Evolutionary conservation across 495 filamentous ascomycete genomes (phyloP).

Genomic region (Letharia lupina): DNA sequence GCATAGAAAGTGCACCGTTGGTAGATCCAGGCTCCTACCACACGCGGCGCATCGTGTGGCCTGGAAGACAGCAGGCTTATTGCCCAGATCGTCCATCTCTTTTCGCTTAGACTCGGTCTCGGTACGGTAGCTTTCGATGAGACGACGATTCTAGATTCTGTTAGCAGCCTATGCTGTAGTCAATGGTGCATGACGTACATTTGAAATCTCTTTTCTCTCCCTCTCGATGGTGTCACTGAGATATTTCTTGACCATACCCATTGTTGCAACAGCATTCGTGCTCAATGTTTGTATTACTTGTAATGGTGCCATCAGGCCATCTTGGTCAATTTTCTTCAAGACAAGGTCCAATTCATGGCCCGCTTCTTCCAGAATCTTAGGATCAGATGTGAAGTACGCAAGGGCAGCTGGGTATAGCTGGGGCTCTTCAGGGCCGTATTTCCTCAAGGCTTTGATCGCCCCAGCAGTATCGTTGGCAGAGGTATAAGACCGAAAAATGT

Average conservation of each 20-base stretch:
- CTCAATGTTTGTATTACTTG: slow-evolving; percentile 93
- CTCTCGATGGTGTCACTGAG: slow-evolving; percentile 79
- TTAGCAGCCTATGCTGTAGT: slow-evolving; percentile 14
- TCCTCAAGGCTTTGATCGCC: slow-evolving; percentile 76
- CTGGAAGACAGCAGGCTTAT: slow-evolving; percentile 82
- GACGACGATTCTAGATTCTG: slow-evolving; percentile 57
- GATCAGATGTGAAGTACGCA: slow-evolving; percentile 84
- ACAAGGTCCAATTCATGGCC: slow-evolving; percentile 73
- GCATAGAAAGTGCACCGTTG: slow-evolving; percentile 90
- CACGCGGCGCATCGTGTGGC: slow-evolving; percentile 79
- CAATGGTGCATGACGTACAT: slow-evolving; percentile 31
- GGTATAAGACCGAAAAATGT: slow-evolving; percentile 96
- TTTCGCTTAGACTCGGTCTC: slow-evolving; percentile 73
- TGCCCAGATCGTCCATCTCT: slow-evolving; percentile 66
- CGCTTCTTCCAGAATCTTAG: slow-evolving; percentile 73
- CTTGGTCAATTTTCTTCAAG: slow-evolving; percentile 76
- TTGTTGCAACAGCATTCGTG: slow-evolving; percentile 78
- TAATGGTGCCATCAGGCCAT: slow-evolving; percentile 88
- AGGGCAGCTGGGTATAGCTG: slow-evolving; percentile 89
- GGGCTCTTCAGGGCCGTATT: slow-evolving; percentile 87
- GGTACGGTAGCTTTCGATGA: slow-evolving; percentile 74
- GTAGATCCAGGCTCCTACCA: slow-evolving; percentile 64
- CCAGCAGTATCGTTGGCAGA: slow-evolving; percentile 85
- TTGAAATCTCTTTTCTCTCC: slow-evolving; percentile 76
- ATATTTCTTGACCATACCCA: slow-evolving; percentile 94